These are phyloP conservation scores for Cordyceps militaris DNA, from an alignment of 2,329 filamentous ascomycete species.

Conservation along the genomic window DNA sequence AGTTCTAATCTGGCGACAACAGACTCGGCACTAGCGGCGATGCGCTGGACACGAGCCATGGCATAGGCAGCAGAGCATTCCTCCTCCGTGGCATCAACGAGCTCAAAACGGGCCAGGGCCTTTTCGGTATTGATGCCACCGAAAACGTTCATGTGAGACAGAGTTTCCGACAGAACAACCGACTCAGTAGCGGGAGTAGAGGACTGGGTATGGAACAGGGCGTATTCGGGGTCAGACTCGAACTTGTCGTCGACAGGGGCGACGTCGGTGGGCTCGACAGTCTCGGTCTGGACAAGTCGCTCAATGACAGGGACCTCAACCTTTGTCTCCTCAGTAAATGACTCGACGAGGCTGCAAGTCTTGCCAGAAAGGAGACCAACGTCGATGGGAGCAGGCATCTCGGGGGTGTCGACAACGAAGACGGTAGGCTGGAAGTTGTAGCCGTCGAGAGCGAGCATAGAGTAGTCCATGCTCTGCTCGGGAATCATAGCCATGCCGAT, in stretches of 20 bases:
- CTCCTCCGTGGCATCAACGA: conserved; percentile 53
- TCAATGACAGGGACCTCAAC: conserved; percentile 49
- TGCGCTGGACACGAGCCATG: conserved; percentile 43
- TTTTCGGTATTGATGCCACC: conserved; percentile 58
- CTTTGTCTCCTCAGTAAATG: conserved; percentile 44
- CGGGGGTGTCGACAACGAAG: conserved; percentile 68
- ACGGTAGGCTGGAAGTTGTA: conserved; percentile 63
- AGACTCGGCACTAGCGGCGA: conserved; percentile 33
- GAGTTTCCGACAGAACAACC: conserved; percentile 35
- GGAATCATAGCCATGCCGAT: conserved; percentile 80
- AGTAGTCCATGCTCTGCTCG: conserved; percentile 69
- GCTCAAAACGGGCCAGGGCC: conserved; percentile 52
- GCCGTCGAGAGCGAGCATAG: conserved; percentile 57
- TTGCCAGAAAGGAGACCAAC: conserved; percentile 64
- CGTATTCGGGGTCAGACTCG: conserved; percentile 55
- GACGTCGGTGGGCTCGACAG: conserved; percentile 22
- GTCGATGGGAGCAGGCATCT: conserved; percentile 54
- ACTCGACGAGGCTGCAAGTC: conserved; percentile 46
- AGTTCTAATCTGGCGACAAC: conserved; percentile 32
- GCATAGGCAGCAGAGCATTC: conserved; percentile 37
- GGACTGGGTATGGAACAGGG: conserved; percentile 47
- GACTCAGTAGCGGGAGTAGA: conserved; percentile 21
- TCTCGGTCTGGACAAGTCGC: conserved; percentile 33
- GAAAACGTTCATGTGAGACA: conserved; percentile 37
- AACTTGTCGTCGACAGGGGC: conserved; percentile 45